Evolutionary conservation across 2,329 filamentous ascomycete genomes (phyloP), one percentile per base, ranked within the genome.

Genomic region (Hymenoscyphus fructigenus): DNA sequence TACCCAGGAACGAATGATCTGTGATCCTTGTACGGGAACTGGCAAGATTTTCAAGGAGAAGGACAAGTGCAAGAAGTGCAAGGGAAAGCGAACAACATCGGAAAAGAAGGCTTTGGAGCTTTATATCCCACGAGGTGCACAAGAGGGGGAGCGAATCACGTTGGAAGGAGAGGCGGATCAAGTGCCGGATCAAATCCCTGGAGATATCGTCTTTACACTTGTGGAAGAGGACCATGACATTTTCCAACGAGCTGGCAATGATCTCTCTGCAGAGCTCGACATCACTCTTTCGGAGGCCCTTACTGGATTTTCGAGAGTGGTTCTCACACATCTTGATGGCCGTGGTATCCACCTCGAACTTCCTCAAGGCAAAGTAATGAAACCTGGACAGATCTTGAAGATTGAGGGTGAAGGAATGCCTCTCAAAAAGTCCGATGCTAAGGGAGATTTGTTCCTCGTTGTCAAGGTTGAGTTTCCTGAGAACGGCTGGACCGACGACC

Each of bases 1-100:
- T 68, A 91, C 92, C 34, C 90, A 92, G 74, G 89, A 92, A 73
- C 87, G 89, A 6, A 87, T 93, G 44, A 79, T 88, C 41, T 99
- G 95, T 78, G 88, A 90, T 73, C 88, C 90, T 73, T 99, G 95
- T 79, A 84, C 88, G 66, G 94, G 93, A 38, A 85, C 88, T n/a
- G 95, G 95, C 5, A 88, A 89, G 75, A 88, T 93, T 75, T 96
- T 88, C 81, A 94, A 94, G 78, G 92, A 97, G 75, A 98, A 98
- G 83, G 95, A 99, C 75, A 92, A 92, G 76, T 99, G 95, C 84
- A 97, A 96, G 84, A 97, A 95, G 83, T 99, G 95, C 87, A 98
- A 98, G 81, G 95, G 95, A 74, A 91, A 91, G 78, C 87, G 92
- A 68, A 93, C 92, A 15, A 87, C 88, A 56, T 90, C 93, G 73